Base-by-base conservation (phyloP, 129 eudicot species). In the Flaveria robusta region DNA sequence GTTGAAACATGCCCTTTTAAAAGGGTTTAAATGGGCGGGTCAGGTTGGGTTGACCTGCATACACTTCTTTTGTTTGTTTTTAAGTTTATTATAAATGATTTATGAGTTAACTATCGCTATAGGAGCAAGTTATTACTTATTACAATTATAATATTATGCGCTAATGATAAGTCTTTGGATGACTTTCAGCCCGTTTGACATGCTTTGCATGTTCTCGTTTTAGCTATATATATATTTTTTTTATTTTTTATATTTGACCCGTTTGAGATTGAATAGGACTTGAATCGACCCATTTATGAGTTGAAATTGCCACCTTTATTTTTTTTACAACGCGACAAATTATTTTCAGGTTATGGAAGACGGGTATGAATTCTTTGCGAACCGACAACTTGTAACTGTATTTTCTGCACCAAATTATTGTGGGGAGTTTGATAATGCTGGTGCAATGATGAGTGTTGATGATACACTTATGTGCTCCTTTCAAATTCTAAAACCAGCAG, bases 401-500 rank as follows among this genome's bases (percentile, higher is more conserved):
- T 85, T 82, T 74, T 75, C 89, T 2, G 89, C 87, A 26, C 87
- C 87, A 60, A 79, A 83, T 66, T 83, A 83, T 68, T 69, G 89
- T 78, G 86, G 90, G 29, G 85, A 84, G 73, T 80, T 86, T 45
- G 87, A 84, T 68, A 81, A 83, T 49, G 85, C 85, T 2, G 87
- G 90, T 42, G 90, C 87, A 13, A 84, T 87, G 91, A 87, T 87
- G 91, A 87, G 88, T 47, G 88, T 87, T 19, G 91, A 87, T 24
- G 82, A 81, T 18, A 81, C 91, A 43, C 74, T 87, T 60, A 87
- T 87, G 91, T 87, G 91, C 66, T 87, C 91, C 19, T 87, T 87
- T 47, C 91, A 87, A 68, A 78, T 87, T 26, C 26, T 87, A 59
- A 84, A 87, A 79, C 91, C 91, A 0, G 91, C 86, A 0, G 91